These are phyloP conservation scores for Pelagomonas calceolata DNA, from an alignment of 108 stramenopile genomes.

Conservation along the genomic window DNA sequence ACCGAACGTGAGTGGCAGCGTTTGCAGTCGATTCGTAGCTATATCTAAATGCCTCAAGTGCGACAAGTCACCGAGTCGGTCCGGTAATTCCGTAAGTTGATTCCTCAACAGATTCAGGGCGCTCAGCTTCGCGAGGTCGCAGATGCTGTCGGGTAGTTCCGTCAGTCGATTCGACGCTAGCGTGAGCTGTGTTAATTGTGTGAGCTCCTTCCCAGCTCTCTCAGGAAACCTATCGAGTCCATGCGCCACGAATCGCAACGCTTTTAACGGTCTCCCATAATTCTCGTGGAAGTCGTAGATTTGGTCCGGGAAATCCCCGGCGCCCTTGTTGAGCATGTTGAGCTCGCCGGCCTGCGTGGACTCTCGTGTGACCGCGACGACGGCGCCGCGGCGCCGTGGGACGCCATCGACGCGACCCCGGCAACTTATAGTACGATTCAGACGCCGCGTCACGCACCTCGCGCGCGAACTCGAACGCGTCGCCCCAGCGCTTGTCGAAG, in stretches of 20 bases:
- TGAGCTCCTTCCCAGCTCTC: conserved; percentile 13
- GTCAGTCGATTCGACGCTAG: conserved; percentile 8
- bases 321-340: background rate
- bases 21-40: conserved; percentile 16
- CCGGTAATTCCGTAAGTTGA: conserved; percentile 14
- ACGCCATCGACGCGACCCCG: too few relatives aligned
- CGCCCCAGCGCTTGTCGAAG: background rate
- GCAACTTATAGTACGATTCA: too few relatives aligned
- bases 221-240: conserved; percentile 9
- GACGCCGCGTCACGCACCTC: too few relatives aligned
- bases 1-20: conserved; percentile 23
- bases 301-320: background rate
- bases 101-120: conserved; percentile 20
- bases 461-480: background rate
- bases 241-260: conserved; percentile 23
- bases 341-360: background rate
- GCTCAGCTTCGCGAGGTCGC: conserved; percentile 13
- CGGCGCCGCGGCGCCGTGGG: too few relatives aligned
- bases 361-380: too few relatives aligned
- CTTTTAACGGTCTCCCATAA: conserved; percentile 1
- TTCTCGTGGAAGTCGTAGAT: background rate
- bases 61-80: conserved; percentile 20
- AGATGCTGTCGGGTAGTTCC: conserved; percentile 15
- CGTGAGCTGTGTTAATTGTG: conserved; percentile 11
- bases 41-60: conserved; percentile 3